Base-by-base conservation (phyloP, 305 asterid species). In the Salvia sclarea region DNA sequence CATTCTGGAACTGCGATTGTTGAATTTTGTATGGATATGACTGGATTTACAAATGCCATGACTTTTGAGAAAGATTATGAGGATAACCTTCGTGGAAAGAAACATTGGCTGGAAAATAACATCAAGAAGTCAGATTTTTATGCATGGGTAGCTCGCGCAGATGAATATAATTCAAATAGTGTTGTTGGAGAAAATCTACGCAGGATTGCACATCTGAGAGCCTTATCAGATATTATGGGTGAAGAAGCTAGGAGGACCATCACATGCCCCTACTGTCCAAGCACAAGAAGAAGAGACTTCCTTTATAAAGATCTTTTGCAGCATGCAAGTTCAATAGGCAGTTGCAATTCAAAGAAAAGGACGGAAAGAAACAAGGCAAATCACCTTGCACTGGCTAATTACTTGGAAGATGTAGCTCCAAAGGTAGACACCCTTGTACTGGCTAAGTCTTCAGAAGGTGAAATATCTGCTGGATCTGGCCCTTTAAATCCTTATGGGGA, bases 131-230 rank as follows among this genome's bases (percentile, higher is more conserved):
- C 80, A 28, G 90, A 70, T 75, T 78, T 89, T 44, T 88, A 81
- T 80, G 97, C 89, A 16, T 91, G 98, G 98, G 86, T 89, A 71
- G 98, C 98, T 60, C 93, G 96, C 47, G 88, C 80, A 18, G 95
- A 86, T 77, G 98, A 94, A 69, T 94, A 84, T 72, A 74, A 78
- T 30, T 70, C 89, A 62, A 75, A 75, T 64, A 73, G 68, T 28
- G 78, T 88, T 45, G 76, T 88, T 54, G 97, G 96, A 13, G 97
- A 93, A 78, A 78, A 86, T 78, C 89, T 93, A 53, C 95, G 95
- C 48, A 93, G 75, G 86, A 83, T 83, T 61, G 97, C 96, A 75
- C 90, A 84, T 64, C 78, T 86, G 62, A 87, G 88, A 79, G 85
- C 92, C 48, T 66, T 88, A 59, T 79, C 90, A 1, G 96, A 88